Percentiles rank a stretch among this genome's conserved stretches.
phyloP scores from a whole-genome alignment of 78 protist species.

The Tieghemostelium lacteum region DNA sequence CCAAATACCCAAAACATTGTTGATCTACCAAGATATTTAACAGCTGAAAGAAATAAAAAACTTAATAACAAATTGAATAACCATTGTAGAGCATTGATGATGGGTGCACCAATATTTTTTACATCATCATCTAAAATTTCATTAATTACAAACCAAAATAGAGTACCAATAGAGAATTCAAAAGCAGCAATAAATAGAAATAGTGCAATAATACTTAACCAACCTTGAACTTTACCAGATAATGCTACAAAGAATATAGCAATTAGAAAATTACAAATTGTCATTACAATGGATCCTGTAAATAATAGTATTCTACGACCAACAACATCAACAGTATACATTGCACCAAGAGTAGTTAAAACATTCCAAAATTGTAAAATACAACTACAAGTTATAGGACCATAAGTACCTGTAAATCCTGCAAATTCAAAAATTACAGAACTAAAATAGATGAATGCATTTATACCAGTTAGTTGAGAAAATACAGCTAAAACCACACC shows the following conservation, averaged over 20 bases:
- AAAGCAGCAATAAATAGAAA: constrained; percentile 61
- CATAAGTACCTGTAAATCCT: constrained; percentile 42
- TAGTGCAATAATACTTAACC: constrained; percentile 47
- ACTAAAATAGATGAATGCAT: constrained; percentile 73
- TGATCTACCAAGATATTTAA: constrained; percentile 20
- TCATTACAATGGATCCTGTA: constrained; percentile 45
- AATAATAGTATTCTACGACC: constrained; percentile 66
- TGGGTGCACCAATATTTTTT: constrained; percentile 73
- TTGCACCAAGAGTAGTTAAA: constrained; percentile 26
- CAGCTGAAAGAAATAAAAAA: constrained; percentile 18
- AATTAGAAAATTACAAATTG: constrained; percentile 24
- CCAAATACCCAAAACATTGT: constrained; percentile 81
- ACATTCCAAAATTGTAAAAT: constrained; percentile 75
- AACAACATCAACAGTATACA: constrained; percentile 37
- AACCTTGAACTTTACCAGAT: constrained; percentile 38
- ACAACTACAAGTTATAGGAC: constrained; percentile 30
- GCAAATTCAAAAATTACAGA: constrained; percentile 27
- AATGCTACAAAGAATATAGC: constrained; percentile 43
- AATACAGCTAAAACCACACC: constrained; percentile 27
- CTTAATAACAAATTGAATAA: constrained; percentile 29
- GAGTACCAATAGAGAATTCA: constrained; percentile 63
- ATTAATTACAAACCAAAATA: constrained; percentile 75
- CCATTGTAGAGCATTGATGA: constrained; percentile 69
- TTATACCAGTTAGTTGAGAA: constrained; percentile 68
- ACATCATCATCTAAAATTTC: constrained; percentile 55